A percentile compares a stretch with the other conserved stretches of the same genome.
phyloP scores from a whole-genome alignment of 2,329 filamentous ascomycete genomes.

The Capronia coronata region DNA sequence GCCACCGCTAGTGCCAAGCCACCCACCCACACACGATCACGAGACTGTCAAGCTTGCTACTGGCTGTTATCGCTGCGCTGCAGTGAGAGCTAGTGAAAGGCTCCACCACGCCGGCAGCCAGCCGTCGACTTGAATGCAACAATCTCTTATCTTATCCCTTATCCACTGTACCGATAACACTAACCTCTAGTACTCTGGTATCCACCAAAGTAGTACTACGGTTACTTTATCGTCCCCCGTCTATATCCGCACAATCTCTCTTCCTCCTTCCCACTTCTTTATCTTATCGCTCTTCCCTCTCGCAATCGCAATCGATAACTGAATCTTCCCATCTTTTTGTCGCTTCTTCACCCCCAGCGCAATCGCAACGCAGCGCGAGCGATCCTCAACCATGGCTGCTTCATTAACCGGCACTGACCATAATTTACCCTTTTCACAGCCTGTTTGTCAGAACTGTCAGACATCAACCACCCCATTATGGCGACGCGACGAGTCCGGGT shows the following conservation, averaged over 20 bases:
- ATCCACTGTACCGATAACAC: no score
- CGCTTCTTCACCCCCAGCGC: slow-evolving; percentile 26
- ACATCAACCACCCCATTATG: slow-evolving; percentile 95
- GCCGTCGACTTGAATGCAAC: no score
- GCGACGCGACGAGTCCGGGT: slow-evolving; percentile 92
- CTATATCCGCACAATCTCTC: background rate
- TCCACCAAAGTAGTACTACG: no score
- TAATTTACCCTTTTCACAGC: slow-evolving; percentile 64
- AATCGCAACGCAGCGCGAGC: background rate
- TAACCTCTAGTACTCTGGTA: no score
- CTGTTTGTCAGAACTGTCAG: slow-evolving; percentile 90
- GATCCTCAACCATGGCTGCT: slow-evolving; percentile 36
- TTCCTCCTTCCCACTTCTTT: slow-evolving; percentile 3
- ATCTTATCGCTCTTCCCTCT: slow-evolving; percentile 9
- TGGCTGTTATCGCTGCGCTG: no score
- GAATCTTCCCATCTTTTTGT: slow-evolving; percentile 1
- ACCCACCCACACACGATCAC: background rate
- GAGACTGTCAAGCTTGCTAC: background rate
- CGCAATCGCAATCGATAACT: slow-evolving; percentile 11
- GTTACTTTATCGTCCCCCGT: background rate
- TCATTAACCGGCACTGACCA: slow-evolving; percentile 42
- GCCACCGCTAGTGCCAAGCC: background rate
- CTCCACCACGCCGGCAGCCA: no score
- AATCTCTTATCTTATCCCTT: background rate
- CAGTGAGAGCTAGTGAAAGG: no score